Conservation (phyloP, 805 yeast genomes). For the Ascoidea asiatica region DNA sequence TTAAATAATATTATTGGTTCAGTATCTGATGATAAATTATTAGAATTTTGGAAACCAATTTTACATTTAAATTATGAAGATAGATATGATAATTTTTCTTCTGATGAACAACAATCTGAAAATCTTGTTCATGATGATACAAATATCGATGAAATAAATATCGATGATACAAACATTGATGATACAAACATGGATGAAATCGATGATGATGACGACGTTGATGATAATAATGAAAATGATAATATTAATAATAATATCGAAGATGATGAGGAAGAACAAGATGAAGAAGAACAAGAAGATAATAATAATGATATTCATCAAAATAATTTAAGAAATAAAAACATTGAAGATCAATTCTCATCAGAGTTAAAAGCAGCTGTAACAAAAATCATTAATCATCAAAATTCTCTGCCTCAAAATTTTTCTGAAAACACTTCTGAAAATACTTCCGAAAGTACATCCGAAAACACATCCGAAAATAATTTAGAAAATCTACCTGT, state of each 20-base stretch:
- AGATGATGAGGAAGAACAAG: not conserved
- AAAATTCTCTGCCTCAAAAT: too few relatives aligned
- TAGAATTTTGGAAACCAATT: conserved; percentile 57
- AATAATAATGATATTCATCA: not conserved
- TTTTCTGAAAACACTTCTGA: too few relatives aligned
- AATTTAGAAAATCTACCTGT: too few relatives aligned
- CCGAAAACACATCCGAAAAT: too few relatives aligned
- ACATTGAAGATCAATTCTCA: too few relatives aligned
- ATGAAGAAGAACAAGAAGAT: not conserved
- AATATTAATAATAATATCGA: not conserved
- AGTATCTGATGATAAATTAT: conserved; percentile 52
- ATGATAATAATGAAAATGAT: not conserved
- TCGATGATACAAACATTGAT: too few relatives aligned
- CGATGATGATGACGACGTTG: not conserved
- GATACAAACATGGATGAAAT: not conserved
- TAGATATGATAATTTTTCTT: not conserved
- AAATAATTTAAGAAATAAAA: too few relatives aligned
- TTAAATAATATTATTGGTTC: conserved; percentile 46
- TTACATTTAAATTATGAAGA: conserved; percentile 25
- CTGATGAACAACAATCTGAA: not conserved
- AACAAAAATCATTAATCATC: too few relatives aligned
- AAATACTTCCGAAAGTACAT: too few relatives aligned
- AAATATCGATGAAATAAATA: not conserved
- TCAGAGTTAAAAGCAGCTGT: too few relatives aligned
- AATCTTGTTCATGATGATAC: not conserved